Evolutionary conservation across 2,329 filamentous ascomycete species (phyloP).

Genomic region (Botrytis squamosa): DNA sequence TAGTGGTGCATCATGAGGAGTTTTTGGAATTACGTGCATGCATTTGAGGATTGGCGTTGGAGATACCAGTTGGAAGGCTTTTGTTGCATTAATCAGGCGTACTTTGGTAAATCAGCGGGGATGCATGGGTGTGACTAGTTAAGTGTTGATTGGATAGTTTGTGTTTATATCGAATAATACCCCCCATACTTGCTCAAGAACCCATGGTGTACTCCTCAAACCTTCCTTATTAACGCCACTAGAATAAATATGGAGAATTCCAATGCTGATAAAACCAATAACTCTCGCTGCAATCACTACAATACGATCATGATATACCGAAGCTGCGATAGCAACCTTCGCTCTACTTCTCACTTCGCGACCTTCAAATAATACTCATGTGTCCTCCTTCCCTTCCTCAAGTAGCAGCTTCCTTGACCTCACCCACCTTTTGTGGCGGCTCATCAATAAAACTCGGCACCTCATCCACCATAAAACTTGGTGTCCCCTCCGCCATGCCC

Average conservation of each 20-base stretch:
- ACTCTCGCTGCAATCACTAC: neutral
- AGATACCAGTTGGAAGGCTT: slow-evolving; percentile 9
- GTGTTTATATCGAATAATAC: neutral
- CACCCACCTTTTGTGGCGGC: slow-evolving; percentile 67
- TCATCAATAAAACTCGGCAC: slow-evolving; percentile 90
- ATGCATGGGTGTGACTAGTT: neutral
- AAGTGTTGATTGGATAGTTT: neutral
- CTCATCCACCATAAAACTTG: slow-evolving; percentile 88
- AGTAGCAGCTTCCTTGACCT: slow-evolving; percentile 78
- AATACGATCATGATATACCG: neutral
- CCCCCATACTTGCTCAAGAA: neutral
- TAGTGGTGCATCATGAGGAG: slow-evolving; percentile 8
- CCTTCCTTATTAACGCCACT: neutral
- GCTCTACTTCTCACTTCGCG: neutral
- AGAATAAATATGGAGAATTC: neutral
- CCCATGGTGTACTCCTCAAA: neutral
- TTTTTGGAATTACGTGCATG: slow-evolving; percentile 8
- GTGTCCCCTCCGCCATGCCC: slow-evolving; percentile 57
- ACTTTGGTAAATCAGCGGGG: neutral
- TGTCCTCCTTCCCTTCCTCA: slow-evolving; percentile 33
- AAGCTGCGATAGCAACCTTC: neutral
- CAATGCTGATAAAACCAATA: neutral
- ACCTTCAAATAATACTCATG: neutral
- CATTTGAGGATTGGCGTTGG: slow-evolving; percentile 12
- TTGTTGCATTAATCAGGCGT: slow-evolving; percentile 6